Conservation (phyloP, 805 yeast species). For the Naumovozyma baii region DNA sequence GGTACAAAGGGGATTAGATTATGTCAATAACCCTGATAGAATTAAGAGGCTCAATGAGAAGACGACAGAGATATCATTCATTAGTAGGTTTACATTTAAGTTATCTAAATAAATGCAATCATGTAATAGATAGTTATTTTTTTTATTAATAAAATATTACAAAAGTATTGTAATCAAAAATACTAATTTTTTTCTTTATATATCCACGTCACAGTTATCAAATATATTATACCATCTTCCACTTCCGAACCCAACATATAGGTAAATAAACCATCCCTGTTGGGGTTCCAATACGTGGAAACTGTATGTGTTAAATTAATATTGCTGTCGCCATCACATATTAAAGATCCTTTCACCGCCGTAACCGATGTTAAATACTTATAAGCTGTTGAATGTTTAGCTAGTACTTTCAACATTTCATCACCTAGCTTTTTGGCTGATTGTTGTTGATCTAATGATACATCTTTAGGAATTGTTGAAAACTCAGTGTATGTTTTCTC, state of each 20-base stretch:
- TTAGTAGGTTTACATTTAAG: constrained; percentile 5
- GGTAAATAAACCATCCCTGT: constrained; percentile 44
- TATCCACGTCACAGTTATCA: constrained; percentile 30
- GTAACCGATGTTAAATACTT: constrained; percentile 46
- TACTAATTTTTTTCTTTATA: constrained; percentile 15
- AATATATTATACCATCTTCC: constrained; percentile 8
- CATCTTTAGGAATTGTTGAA: neutral
- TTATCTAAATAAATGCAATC: neutral
- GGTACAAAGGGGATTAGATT: constrained; percentile 11
- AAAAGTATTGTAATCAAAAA: no score
- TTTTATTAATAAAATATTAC: no score
- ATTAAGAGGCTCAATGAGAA: constrained; percentile 4
- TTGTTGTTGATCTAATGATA: constrained; percentile 2
- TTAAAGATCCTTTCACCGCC: neutral
- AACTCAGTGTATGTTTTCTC: constrained; percentile 2
- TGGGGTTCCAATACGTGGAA: constrained; percentile 37
- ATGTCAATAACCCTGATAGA: constrained; percentile 17
- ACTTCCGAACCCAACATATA: constrained; percentile 24
- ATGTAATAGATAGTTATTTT: neutral
- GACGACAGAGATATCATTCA: constrained; percentile 7
- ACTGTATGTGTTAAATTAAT: neutral
- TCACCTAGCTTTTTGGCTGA: constrained; percentile 24
- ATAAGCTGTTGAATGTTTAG: constrained; percentile 40
- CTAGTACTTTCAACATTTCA: constrained; percentile 30
- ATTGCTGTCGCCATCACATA: constrained; percentile 12